Evolutionary conservation across 2,329 filamentous ascomycete species (phyloP), one percentile per base, ranked within the genome.

Genomic region (Phyllosticta citrichinensis): DNA sequence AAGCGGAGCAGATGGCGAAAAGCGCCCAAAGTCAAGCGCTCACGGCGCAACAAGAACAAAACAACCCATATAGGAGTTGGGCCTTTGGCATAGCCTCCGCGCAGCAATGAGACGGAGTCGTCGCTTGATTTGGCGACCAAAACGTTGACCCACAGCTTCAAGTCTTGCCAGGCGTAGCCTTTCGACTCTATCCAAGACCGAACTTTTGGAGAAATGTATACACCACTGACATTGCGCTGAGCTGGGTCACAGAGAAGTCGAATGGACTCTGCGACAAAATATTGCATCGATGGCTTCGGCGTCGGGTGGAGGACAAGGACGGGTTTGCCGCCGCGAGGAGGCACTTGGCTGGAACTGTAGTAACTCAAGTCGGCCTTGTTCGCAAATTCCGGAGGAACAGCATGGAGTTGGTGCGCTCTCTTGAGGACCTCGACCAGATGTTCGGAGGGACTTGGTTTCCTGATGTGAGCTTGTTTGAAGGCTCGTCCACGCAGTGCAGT

Each of bases 1-100:
- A 47, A 47, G 12, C 40, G 40, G 6, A 81, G 65, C 11, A 81
- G 67, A 52, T 76, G 64, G 22, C 75, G 73, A 50, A 82, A 73
- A 5, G 76, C 72, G 51, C 69, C 68, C 1, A 72, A 68, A 62
- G 74, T 73, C 11, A 82, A 67, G 54, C 73, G 64, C 20, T 67
- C 64, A 30, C 77, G 73, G n/a, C 77, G 75, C 53, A 83, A 70
- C 17, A 82, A 67, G 64, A 79, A 74, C 25, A 77, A 67, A 19
- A 77, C 68, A 14, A 83, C 69, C 62, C 82, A 82, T 6, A 75
- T 61, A 1, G 80, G 80, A 8, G 77, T 64, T 47, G 60, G 66
- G 6, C 40, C 51, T 19, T 61, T 20, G 47, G 24, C 11, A 40
- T 22, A 17, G 19, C 12, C 4, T 47, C 54, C 54, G 20, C 24